Conservation (phyloP, 805 yeast species). For the Kodamaea fukazawae region DNA sequence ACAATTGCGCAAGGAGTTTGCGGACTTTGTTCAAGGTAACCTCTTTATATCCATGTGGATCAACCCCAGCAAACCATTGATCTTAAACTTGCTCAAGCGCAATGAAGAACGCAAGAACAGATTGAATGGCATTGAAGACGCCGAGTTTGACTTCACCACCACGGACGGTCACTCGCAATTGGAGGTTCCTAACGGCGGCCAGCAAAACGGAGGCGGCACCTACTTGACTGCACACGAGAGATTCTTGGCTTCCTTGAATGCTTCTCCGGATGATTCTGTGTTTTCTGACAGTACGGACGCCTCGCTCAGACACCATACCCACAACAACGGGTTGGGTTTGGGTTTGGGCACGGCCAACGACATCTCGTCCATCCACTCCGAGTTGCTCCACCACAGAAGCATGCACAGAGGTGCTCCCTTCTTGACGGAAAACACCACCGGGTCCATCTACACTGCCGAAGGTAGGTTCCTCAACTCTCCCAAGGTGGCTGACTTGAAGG, state of each 20-base stretch:
- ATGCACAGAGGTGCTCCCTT: slow-evolving; percentile 2
- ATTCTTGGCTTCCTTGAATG: slow-evolving; percentile 3
- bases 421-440: slow-evolving; percentile 14
- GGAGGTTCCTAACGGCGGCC: not conserved
- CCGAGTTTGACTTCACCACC: not conserved
- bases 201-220: not conserved
- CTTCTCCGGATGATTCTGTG: slow-evolving; percentile 6
- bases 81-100: slow-evolving; percentile 10
- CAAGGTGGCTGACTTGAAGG: slow-evolving; percentile 10
- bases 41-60: slow-evolving; percentile 31
- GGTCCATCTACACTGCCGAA: slow-evolving; percentile 17
- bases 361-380: slow-evolving; percentile 41
- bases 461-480: slow-evolving; percentile 6
- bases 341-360: slow-evolving; percentile 44
- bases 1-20: slow-evolving; percentile 5
- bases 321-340: slow-evolving; percentile 14
- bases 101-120: slow-evolving; percentile 3
- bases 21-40: slow-evolving; percentile 26
- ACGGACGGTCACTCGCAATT: slow-evolving; percentile 3
- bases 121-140: slow-evolving; percentile 4
- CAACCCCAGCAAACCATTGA: slow-evolving; percentile 26
- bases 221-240: slow-evolving; percentile 3
- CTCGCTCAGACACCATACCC: slow-evolving; percentile 7
- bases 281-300: slow-evolving; percentile 9
- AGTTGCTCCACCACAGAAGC: slow-evolving; percentile 14